Evolutionary conservation across 2,329 filamentous ascomycete genomes (phyloP).

Genomic region (Aspergillus sp.): DNA sequence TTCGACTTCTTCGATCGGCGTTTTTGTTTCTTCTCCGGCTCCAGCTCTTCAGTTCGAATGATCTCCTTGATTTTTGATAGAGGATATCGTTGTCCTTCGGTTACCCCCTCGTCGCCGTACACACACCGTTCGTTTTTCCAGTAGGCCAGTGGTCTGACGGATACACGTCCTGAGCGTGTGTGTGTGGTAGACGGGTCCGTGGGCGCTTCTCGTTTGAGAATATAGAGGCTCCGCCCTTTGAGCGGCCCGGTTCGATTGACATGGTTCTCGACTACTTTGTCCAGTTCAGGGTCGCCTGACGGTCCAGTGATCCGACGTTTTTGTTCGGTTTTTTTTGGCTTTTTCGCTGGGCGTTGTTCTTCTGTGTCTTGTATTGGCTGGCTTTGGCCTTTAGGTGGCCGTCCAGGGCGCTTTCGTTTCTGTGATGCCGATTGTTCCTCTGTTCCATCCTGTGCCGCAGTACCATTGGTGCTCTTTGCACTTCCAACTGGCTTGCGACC

Average conservation of each 20-base stretch:
- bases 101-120: constrained; percentile 62
- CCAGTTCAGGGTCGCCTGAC: constrained; percentile 37
- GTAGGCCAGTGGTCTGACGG: constrained; percentile 74
- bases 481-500: constrained; percentile 21
- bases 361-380: constrained; percentile 20
- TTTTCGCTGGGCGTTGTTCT: constrained; percentile 32
- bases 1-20: constrained; percentile 28
- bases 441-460: constrained; percentile 17
- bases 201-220: constrained; percentile 53
- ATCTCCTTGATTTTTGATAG: constrained; percentile 73
- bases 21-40: constrained; percentile 31
- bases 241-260: constrained; percentile 45
- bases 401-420: constrained; percentile 32
- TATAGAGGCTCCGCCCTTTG: constrained; percentile 50
- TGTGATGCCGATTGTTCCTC: constrained; percentile 18
- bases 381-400: constrained; percentile 31
- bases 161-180: constrained; percentile 74
- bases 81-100: constrained; percentile 59
- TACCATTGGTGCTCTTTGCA: constrained; percentile 11
- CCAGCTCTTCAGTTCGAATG: constrained; percentile 68
- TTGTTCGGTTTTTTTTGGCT: constrained; percentile 28
- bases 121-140: constrained; percentile 84
- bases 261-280: constrained; percentile 45
- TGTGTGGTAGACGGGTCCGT: constrained; percentile 58
- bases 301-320: constrained; percentile 25